Conservation (phyloP, 805 yeast species). For the Candida andamanensis region DNA sequence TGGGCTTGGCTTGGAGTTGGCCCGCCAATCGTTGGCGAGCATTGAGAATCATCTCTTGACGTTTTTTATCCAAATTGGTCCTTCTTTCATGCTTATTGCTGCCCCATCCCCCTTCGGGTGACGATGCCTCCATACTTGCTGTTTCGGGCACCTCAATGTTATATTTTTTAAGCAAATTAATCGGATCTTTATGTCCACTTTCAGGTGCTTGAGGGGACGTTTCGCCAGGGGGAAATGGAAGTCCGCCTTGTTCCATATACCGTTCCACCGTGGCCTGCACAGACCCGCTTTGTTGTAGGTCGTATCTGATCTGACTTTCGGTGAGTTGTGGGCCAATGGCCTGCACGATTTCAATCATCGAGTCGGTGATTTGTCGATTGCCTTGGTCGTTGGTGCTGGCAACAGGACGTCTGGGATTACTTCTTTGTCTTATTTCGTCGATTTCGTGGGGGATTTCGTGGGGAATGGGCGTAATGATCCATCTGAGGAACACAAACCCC, state of each 20-base stretch:
- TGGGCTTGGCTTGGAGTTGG: constrained; percentile 24
- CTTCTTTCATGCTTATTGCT: constrained; percentile 16
- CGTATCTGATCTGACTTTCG: constrained; percentile 65
- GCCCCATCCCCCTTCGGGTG: constrained; percentile 21
- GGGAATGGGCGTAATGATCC: constrained; percentile 60
- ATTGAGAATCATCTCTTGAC: constrained; percentile 37
- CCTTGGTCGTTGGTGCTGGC: not conserved
- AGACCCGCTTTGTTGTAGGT: constrained; percentile 70
- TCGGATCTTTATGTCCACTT: constrained; percentile 12
- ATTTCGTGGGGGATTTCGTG: constrained; percentile 21
- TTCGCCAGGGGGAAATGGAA: constrained; percentile 51
- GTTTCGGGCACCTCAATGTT: constrained; percentile 27
- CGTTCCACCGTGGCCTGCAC: constrained; percentile 77
- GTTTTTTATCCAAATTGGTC: constrained; percentile 22
- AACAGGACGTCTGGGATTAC: not conserved
- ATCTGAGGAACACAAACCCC: constrained; percentile 57
- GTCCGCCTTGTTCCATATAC: constrained; percentile 53
- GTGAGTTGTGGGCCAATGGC: constrained; percentile 74
- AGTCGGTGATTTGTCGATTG: constrained; percentile 50
- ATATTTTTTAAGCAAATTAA: constrained; percentile 34
- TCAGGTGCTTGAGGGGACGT: constrained; percentile 12
- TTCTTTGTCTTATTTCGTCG: constrained; percentile 9
- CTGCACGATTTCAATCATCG: constrained; percentile 83
- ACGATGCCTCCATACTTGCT: constrained; percentile 3
- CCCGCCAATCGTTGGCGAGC: constrained; percentile 46